Percentiles rank a stretch among this genome's conserved stretches.
These are phyloP conservation scores for Evernia prunastri DNA, from an alignment of 495 filamentous ascomycete genomes.

Conservation along the genomic window DNA sequence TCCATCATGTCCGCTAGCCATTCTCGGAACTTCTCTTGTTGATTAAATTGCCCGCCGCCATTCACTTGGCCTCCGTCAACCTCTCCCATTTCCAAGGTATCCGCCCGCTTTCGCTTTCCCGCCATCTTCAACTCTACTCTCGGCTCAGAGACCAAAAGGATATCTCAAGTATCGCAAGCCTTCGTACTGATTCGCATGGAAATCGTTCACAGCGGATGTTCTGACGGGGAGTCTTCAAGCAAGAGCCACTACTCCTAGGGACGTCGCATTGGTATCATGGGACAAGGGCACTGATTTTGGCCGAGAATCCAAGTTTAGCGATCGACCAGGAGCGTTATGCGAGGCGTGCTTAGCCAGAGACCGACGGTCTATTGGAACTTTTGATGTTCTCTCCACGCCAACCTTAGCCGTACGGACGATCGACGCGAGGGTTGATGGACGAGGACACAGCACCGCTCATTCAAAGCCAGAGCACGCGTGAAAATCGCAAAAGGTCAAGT, in stretches of 20 bases:
- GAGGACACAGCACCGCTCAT: slow-evolving; percentile 5
- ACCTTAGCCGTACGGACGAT: slow-evolving; percentile 20
- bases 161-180: not conserved
- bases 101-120: slow-evolving; percentile 26
- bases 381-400: slow-evolving; percentile 13
- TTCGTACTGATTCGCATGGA: not conserved
- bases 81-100: slow-evolving; percentile 9
- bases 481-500: not conserved
- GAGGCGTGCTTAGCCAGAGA: not conserved
- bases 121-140: slow-evolving; percentile 14
- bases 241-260: not conserved
- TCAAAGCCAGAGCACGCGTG: not conserved
- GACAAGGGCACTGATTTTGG: not conserved
- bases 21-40: slow-evolving; percentile 16
- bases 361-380: not conserved
- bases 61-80: slow-evolving; percentile 7
- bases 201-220: not conserved
- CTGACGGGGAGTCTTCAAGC: not conserved
- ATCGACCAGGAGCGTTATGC: not conserved
- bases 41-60: slow-evolving; percentile 3
- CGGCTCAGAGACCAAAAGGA: not conserved
- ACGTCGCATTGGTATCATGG: slow-evolving; percentile 7
- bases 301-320: not conserved
- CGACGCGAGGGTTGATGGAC: slow-evolving; percentile 19
- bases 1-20: slow-evolving; percentile 25